Percentiles rank a stretch among this genome's conserved stretches.
Conservation (phyloP, 768 basidiomycete species). For the Phallus indusiatus region DNA sequence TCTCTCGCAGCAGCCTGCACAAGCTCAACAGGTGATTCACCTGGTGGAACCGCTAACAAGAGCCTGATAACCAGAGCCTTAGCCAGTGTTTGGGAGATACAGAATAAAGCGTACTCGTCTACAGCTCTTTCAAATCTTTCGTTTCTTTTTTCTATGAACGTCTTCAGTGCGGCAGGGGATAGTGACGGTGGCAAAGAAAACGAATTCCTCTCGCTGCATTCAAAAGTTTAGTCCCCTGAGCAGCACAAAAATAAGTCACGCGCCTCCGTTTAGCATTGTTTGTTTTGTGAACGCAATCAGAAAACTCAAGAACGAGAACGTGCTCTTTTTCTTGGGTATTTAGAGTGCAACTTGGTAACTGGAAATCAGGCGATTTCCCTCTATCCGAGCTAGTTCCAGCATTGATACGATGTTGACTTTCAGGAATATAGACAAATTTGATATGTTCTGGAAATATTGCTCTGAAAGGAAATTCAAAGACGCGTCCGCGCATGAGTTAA, state of each 20-base stretch:
- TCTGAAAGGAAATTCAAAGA: constrained; percentile 26
- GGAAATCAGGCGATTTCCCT: constrained; percentile 34
- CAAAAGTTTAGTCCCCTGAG: constrained; percentile 12
- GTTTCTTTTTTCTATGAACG: constrained; percentile 64
- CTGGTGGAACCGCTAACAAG: constrained; percentile 38
- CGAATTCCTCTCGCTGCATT: constrained; percentile 17
- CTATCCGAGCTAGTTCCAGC: constrained; percentile 24
- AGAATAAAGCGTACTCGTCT: constrained; percentile 43
- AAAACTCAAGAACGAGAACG: constrained; percentile 43
- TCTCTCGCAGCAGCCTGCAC: constrained; percentile 59
- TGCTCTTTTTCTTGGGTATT: constrained; percentile 33
- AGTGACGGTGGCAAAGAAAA: constrained; percentile 32
- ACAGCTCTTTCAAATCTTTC: constrained; percentile 53
- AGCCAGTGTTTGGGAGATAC: background rate
- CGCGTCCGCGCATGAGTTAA: background rate
- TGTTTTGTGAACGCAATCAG: constrained; percentile 29
- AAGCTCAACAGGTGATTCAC: constrained; percentile 53
- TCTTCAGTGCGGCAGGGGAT: constrained; percentile 51
- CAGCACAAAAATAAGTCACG: background rate
- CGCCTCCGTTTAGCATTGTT: constrained; percentile 22
- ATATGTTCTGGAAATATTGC: constrained; percentile 75
- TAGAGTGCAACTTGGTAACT: constrained; percentile 18
- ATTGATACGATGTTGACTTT: constrained; percentile 50
- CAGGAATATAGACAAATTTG: constrained; percentile 73
- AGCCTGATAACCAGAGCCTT: constrained; percentile 33